These are phyloP conservation scores for Escallonia herrerae DNA, from an alignment of 129 eudicot genomes.

Conservation along the genomic window DNA sequence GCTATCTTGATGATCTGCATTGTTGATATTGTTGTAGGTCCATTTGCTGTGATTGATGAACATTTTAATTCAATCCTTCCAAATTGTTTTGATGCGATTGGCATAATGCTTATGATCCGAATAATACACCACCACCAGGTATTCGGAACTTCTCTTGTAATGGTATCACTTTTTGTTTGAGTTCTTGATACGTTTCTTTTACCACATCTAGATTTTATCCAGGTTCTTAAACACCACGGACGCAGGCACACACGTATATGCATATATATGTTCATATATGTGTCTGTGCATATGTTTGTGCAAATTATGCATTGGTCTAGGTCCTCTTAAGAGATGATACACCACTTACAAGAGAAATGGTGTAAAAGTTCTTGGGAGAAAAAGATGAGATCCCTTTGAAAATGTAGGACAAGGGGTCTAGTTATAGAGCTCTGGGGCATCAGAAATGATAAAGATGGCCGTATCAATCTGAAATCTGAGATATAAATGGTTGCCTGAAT, in stretches of 20 bases:
- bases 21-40: slow-evolving; percentile 45
- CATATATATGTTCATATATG: background rate
- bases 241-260: too few species aligned
- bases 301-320: too few species aligned
- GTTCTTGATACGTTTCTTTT: background rate
- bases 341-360: too few species aligned
- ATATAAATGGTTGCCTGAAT: too few species aligned
- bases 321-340: too few species aligned
- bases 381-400: too few species aligned
- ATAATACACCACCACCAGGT: slow-evolving; percentile 98
- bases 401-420: too few species aligned
- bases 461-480: too few species aligned
- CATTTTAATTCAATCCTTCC: slow-evolving; percentile 79
- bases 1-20: background rate
- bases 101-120: slow-evolving; percentile 98
- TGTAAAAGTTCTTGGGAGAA: too few species aligned
- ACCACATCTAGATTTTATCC: background rate
- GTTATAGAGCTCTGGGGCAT: too few species aligned
- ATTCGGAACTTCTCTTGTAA: slow-evolving; percentile 2
- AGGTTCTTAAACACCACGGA: too few species aligned
- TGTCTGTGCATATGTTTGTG: background rate
- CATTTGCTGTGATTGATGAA: slow-evolving; percentile 85
- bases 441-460: too few species aligned
- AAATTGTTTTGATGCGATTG: slow-evolving; percentile 89
- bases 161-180: background rate